Evolutionary conservation across 2,329 filamentous ascomycete genomes (phyloP).

Genomic region (Pseudocercospora ulei): DNA sequence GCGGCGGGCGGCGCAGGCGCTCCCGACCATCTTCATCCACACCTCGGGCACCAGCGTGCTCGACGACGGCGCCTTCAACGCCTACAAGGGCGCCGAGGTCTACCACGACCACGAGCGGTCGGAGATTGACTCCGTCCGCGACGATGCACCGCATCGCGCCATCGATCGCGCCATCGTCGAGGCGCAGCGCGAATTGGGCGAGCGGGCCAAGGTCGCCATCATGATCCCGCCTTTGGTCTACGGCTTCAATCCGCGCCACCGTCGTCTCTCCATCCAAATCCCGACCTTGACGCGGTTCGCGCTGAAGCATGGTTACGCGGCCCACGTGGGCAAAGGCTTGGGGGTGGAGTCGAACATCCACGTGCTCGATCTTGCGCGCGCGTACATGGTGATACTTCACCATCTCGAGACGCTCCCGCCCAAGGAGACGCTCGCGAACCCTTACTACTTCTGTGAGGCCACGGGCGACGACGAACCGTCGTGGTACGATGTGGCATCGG

Average conservation of each 20-base stretch:
- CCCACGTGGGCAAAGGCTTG: constrained; percentile 40
- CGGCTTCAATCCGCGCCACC: constrained; percentile 36
- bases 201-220: constrained; percentile 41
- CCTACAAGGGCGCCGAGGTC: constrained; percentile 35
- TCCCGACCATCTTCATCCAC: constrained; percentile 43
- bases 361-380: constrained; percentile 42
- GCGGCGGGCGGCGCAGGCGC: constrained; percentile 34
- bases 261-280: constrained; percentile 42
- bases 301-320: constrained; percentile 42
- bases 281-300: constrained; percentile 43
- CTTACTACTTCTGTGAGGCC: constrained; percentile 45
- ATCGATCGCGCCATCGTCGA: constrained; percentile 42
- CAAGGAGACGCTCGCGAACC: constrained; percentile 36
- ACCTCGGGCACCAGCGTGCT: constrained; percentile 41
- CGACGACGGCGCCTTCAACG: constrained; percentile 31
- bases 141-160: constrained; percentile 39
- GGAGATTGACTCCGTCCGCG: constrained; percentile 38
- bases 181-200: constrained; percentile 33
- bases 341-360: constrained; percentile 41
- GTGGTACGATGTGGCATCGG: constrained; percentile 37
- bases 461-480: constrained; percentile 37
- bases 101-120: constrained; percentile 39
- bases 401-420: constrained; percentile 36
- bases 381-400: constrained; percentile 41
- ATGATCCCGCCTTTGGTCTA: constrained; percentile 44